These are phyloP conservation scores for Gonapodya sp. DNA, from an alignment of 192 early-diverging fungal species.

Conservation along the genomic window DNA sequence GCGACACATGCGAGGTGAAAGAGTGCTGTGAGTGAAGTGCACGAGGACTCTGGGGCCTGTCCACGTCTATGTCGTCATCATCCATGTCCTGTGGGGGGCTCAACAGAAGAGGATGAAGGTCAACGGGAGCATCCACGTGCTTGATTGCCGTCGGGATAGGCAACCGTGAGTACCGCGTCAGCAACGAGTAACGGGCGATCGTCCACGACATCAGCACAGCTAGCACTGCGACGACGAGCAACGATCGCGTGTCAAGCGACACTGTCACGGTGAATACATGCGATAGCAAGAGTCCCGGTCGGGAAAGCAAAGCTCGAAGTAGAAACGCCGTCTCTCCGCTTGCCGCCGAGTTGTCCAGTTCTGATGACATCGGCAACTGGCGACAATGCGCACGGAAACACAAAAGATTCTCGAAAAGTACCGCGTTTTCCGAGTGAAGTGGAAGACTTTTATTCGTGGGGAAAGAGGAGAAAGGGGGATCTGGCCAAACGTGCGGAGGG, in stretches of 20 bases:
- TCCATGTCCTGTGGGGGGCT: background rate
- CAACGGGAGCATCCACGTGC: slow-evolving; percentile 34
- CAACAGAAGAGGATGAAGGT: slow-evolving; percentile 41
- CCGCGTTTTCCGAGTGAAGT: background rate
- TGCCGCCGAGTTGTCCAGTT: background rate
- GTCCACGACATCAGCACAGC: slow-evolving; percentile 26
- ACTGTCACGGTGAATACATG: background rate
- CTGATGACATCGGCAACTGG: background rate
- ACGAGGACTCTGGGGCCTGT: background rate
- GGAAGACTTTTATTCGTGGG: background rate
- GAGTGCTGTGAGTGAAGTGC: background rate
- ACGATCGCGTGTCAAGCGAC: background rate
- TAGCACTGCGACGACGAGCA: background rate
- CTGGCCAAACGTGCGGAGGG: no score
- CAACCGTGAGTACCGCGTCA: slow-evolving; percentile 64
- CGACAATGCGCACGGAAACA: no score
- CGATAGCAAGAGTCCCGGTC: background rate
- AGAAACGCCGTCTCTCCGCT: background rate
- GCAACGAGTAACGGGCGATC: slow-evolving; percentile 58
- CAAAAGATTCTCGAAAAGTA: no score
- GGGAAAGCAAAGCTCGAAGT: background rate
- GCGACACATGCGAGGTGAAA: background rate
- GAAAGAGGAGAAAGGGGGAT: background rate
- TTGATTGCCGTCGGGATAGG: slow-evolving; percentile 30
- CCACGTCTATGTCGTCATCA: background rate